Conservation (phyloP, 2,329 filamentous ascomycete genomes). For the Neodidymelliopsis sp. region DNA sequence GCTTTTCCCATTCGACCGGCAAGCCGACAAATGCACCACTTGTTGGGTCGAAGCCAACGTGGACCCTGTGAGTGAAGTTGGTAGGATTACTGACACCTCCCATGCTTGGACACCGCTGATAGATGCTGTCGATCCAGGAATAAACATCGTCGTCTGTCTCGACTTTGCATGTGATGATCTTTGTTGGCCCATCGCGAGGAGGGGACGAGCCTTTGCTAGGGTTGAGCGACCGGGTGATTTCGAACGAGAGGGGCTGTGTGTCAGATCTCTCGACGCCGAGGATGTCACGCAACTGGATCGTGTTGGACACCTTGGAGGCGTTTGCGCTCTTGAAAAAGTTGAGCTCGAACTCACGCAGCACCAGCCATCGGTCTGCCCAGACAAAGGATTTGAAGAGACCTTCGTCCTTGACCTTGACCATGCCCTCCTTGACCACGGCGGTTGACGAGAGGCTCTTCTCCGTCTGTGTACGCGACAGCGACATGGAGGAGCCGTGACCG, state of each 20-base stretch:
- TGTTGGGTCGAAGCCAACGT: constrained; percentile 95
- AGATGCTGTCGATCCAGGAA: constrained; percentile 98
- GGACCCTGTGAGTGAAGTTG: constrained; percentile 96
- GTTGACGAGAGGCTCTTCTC: constrained; percentile 48
- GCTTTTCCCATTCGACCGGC: constrained; percentile 95
- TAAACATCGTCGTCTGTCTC: constrained; percentile 97
- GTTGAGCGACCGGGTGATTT: constrained; percentile 80
- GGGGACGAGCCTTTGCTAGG: constrained; percentile 66
- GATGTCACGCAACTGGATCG: constrained; percentile 85
- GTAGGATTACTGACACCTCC: constrained; percentile 98
- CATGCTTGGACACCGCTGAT: constrained; percentile 95
- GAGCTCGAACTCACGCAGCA: constrained; percentile 89
- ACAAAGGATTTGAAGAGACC: constrained; percentile 80
- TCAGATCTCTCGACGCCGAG: constrained; percentile 91
- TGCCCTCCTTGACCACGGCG: constrained; percentile 66
- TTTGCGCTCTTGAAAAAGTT: constrained; percentile 94
- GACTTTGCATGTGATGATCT: constrained; percentile 88
- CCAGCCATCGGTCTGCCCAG: constrained; percentile 92
- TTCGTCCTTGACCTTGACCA: constrained; percentile 89
- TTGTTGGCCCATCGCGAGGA: constrained; percentile 80
- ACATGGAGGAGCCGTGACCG: constrained; percentile 47
- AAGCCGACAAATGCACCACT: constrained; percentile 95
- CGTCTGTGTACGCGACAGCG: constrained; percentile 52
- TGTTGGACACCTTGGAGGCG: constrained; percentile 80
- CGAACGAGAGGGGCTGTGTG: constrained; percentile 88